These are phyloP conservation scores for Xylariaceae sp. DNA, from an alignment of 2,329 filamentous ascomycete species.

Conservation along the genomic window DNA sequence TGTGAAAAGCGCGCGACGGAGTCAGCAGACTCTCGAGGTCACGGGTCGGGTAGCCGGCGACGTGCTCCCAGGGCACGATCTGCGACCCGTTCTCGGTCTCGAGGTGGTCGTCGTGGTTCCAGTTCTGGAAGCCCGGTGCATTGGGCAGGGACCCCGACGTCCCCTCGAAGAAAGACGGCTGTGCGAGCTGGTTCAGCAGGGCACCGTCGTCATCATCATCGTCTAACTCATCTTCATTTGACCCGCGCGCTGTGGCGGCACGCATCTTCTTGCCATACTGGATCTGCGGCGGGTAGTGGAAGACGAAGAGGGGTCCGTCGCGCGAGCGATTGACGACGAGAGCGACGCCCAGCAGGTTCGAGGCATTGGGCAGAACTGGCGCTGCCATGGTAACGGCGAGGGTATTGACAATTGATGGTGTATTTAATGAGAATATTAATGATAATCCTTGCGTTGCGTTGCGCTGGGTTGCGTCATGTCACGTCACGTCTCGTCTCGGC, in stretches of 20 bases:
- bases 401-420: background rate
- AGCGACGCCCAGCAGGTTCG: constrained; percentile 63
- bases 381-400: constrained; percentile 39
- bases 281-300: constrained; percentile 73
- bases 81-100: constrained; percentile 52
- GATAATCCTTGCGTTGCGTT: background rate
- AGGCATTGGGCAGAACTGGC: constrained; percentile 45
- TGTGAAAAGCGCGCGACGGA: constrained; percentile 70
- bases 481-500: background rate
- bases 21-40: constrained; percentile 77
- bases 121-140: constrained; percentile 39
- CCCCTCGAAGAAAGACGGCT: constrained; percentile 32
- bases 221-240: constrained; percentile 27
- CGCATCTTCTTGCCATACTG: constrained; percentile 36
- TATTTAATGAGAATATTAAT: background rate
- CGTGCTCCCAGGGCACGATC: constrained; percentile 63
- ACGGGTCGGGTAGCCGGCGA: constrained; percentile 68
- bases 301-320: constrained; percentile 76
- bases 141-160: constrained; percentile 31
- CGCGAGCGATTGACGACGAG: constrained; percentile 69
- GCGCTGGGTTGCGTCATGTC: background rate
- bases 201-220: constrained; percentile 44
- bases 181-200: constrained; percentile 43
- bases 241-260: constrained; percentile 27
- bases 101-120: constrained; percentile 51